These are phyloP conservation scores for Hericium coralloides DNA, from an alignment of 768 basidiomycete species.

Conservation along the genomic window DNA sequence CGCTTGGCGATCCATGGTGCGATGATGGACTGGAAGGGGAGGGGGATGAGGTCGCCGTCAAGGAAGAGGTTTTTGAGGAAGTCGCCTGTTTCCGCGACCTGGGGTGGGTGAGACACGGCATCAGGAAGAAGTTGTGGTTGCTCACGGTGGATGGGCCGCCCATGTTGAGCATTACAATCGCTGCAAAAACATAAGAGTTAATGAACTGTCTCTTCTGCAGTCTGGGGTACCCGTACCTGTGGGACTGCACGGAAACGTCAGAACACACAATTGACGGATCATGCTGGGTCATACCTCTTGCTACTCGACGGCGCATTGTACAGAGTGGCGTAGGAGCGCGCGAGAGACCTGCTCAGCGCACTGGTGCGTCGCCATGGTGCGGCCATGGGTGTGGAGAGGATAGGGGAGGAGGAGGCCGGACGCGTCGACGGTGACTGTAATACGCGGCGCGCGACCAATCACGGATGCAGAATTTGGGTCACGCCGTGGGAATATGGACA, in stretches of 20 bases:
- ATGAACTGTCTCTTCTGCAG: not conserved
- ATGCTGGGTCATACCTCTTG: slow-evolving; percentile 7
- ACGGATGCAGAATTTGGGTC: slow-evolving; percentile 12
- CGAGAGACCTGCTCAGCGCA: not conserved
- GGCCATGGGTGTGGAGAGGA: not conserved
- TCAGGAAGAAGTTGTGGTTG: slow-evolving; percentile 5
- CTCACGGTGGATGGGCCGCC: slow-evolving; percentile 89
- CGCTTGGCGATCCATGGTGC: slow-evolving; percentile 86
- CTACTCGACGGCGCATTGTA: not conserved
- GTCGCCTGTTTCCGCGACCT: slow-evolving; percentile 89
- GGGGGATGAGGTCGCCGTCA: slow-evolving; percentile 88
- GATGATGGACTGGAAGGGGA: slow-evolving; percentile 83
- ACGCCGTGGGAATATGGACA: slow-evolving; percentile 11
- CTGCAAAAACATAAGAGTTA: slow-evolving; percentile 27
- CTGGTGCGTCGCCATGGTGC: not conserved
- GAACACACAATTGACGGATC: not conserved
- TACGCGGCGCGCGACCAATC: slow-evolving; percentile 3
- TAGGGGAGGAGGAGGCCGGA: not conserved
- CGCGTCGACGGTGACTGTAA: not conserved
- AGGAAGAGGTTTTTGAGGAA: slow-evolving; percentile 90
- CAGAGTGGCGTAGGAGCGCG: slow-evolving; percentile 11
- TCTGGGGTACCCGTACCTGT: slow-evolving; percentile 7
- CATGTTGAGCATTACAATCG: slow-evolving; percentile 98
- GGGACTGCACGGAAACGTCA: slow-evolving; percentile 8
- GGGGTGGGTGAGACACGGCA: not conserved